phyloP scores from a whole-genome alignment of 1,284 basidiomycete species.

The Sanguinoderma infundibulare region DNA sequence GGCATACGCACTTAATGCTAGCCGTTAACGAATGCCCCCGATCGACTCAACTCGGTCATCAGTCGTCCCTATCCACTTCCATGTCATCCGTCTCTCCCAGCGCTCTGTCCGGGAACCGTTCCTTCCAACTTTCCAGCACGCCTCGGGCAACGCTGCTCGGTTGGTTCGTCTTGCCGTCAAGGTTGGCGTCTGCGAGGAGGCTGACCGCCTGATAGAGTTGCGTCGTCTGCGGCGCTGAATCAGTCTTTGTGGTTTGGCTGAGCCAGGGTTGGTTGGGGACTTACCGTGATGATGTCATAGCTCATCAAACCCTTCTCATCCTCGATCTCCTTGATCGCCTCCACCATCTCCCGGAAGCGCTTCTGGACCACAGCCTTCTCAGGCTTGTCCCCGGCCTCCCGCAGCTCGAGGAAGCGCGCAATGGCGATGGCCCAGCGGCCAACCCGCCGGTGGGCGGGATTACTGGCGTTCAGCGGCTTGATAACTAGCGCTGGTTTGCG shows the following conservation, averaged over 20 bases:
- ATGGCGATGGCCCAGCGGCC: conserved; percentile 2
- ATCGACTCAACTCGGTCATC: neutral
- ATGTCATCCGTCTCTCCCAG: neutral
- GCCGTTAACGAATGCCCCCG: neutral
- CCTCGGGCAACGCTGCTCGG: conserved; percentile 10
- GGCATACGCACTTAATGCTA: neutral
- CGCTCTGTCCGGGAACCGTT: conserved; percentile 1
- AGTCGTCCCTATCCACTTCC: neutral
- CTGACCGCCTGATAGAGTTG: conserved; percentile 1
- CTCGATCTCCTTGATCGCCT: conserved; percentile 8
- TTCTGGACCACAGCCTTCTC: neutral
- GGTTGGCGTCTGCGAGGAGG: conserved; percentile 5
- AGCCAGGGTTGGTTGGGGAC: neutral
- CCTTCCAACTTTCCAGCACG: conserved; percentile 10
- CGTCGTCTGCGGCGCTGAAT: neutral
- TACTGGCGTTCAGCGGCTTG: neutral
- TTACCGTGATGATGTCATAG: conserved; percentile 5
- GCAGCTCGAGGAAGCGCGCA: conserved; percentile 1
- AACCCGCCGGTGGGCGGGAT: neutral
- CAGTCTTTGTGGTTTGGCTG: neutral
- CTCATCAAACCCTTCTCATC: conserved; percentile 10
- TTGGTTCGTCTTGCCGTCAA: neutral
- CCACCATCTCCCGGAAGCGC: neutral
- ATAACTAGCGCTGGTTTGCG: neutral
- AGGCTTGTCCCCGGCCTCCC: neutral